Evolutionary conservation across 768 basidiomycete genomes (phyloP).

Genomic region (Amanita subjunquillea): DNA sequence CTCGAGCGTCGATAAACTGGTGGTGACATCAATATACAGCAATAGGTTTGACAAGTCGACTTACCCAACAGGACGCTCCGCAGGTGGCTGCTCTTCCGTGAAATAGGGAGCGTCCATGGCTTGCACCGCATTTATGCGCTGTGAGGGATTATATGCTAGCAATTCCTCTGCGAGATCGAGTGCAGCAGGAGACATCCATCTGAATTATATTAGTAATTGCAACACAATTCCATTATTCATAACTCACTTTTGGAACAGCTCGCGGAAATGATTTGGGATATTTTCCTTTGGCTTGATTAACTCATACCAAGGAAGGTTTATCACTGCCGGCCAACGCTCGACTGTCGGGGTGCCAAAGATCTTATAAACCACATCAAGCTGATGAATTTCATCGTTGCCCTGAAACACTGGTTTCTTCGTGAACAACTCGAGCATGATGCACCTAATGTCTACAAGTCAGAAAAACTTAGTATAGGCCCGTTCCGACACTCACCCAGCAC

Average conservation of each 20-base stretch:
- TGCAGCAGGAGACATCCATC: constrained; percentile 81
- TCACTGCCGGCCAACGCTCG: constrained; percentile 74
- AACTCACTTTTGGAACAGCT: constrained; percentile 77
- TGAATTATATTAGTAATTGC: constrained; percentile 16
- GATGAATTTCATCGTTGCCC: constrained; percentile 95
- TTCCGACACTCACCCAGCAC: constrained; percentile 67
- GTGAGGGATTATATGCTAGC: constrained; percentile 70
- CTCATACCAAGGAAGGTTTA: constrained; percentile 94
- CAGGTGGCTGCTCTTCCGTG: constrained; percentile 60
- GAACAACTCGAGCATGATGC: constrained; percentile 97
- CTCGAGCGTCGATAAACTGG: constrained; percentile 66
- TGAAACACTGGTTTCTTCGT: constrained; percentile 96
- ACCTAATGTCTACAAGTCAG: constrained; percentile 37
- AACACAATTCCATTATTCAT: background rate
- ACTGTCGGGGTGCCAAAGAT: constrained; percentile 83
- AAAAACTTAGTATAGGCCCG: background rate
- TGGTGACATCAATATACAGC: constrained; percentile 1
- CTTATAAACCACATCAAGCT: constrained; percentile 87
- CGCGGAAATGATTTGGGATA: constrained; percentile 68
- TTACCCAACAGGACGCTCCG: constrained; percentile 71
- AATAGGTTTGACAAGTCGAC: constrained; percentile 17
- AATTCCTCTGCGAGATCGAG: constrained; percentile 82
- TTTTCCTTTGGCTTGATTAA: constrained; percentile 84
- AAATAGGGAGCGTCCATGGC: constrained; percentile 86
- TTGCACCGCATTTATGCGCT: constrained; percentile 66